Evolutionary conservation across 176 grass and related monocot genomes (phyloP).

Genomic region (Zea mays): DNA sequence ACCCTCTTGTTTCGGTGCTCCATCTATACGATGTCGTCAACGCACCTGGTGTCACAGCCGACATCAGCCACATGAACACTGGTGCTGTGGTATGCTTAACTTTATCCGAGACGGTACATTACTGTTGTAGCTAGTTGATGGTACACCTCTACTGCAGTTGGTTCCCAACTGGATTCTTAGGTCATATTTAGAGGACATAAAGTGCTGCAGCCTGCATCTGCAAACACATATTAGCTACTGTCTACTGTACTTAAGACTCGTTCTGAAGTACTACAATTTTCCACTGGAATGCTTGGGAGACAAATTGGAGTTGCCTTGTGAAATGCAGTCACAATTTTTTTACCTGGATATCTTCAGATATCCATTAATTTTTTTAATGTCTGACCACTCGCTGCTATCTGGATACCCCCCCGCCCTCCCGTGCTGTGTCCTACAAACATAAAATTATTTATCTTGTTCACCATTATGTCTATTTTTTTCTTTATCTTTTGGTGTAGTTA

Average conservation of each 20-base stretch:
- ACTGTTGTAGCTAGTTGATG: too few relatives aligned
- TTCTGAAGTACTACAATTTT: not conserved
- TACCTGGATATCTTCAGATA: not conserved
- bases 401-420: not conserved
- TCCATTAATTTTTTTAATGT: not conserved
- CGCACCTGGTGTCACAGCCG: slow-evolving; percentile 80
- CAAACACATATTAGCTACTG: not conserved
- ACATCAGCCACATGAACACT: slow-evolving; percentile 92
- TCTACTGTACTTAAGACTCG: not conserved
- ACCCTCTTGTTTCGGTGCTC: slow-evolving; percentile 73
- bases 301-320: not conserved
- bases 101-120: not conserved
- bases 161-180: not conserved
- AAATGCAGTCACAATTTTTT: not conserved
- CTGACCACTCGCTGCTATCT: not conserved
- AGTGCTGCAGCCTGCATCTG: not conserved
- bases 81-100: slow-evolving; percentile 64
- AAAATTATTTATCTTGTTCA: not conserved
- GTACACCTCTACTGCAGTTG: not conserved
- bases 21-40: slow-evolving; percentile 93
- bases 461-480: not conserved
- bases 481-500: slow-evolving; percentile 2
- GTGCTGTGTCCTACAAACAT: not conserved
- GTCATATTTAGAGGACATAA: not conserved
- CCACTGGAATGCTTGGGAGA: not conserved